Percentiles rank a stretch among this genome's conserved stretches.
phyloP scores from a whole-genome alignment of 176 grass and related monocot species.

The Echinochloa phyllopogon region DNA sequence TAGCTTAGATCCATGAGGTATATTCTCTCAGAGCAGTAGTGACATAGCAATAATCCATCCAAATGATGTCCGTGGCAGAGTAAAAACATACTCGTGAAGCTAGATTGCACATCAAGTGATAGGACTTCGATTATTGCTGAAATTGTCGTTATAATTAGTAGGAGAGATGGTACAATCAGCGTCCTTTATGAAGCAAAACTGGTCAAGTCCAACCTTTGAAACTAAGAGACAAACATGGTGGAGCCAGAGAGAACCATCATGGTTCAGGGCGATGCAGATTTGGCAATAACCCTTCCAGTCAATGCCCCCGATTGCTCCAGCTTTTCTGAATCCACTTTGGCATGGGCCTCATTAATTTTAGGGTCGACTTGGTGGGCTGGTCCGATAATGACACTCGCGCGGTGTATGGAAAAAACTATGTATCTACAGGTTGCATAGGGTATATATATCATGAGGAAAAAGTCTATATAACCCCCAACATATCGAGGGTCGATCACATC shows the following conservation, averaged over 20 bases:
- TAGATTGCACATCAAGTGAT: background rate
- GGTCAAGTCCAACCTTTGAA: slow-evolving; percentile 50
- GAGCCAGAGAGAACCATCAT: slow-evolving; percentile 7
- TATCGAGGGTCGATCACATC: no score
- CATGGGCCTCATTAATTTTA: slow-evolving; percentile 12
- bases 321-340: background rate
- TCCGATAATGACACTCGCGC: background rate
- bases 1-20: background rate
- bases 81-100: background rate
- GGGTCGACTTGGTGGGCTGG: background rate
- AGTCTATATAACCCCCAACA: no score
- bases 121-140: background rate
- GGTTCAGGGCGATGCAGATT: background rate
- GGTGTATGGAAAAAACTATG: background rate
- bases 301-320: slow-evolving; percentile 18
- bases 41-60: background rate
- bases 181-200: slow-evolving; percentile 4
- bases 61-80: background rate
- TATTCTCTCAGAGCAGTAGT: background rate
- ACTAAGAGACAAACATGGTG: slow-evolving; percentile 39
- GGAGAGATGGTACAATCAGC: slow-evolving; percentile 42
- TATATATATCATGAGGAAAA: background rate
- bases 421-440: no score
- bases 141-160: slow-evolving; percentile 12
- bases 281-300: slow-evolving; percentile 18